Conservation (phyloP, 2,329 filamentous ascomycete genomes). For the Myriosclerotinia scirpicola region DNA sequence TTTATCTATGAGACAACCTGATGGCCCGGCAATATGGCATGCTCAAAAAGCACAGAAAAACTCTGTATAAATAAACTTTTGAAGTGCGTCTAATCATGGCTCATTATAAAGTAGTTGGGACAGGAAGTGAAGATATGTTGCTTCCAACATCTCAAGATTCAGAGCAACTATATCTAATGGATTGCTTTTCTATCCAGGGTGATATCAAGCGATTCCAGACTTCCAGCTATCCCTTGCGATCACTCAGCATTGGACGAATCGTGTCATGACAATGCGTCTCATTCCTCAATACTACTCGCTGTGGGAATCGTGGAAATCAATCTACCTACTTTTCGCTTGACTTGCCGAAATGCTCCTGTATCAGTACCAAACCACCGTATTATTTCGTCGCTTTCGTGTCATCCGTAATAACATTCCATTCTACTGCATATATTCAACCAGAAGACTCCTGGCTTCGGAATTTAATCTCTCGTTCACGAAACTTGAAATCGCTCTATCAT, state of each 20-base stretch:
- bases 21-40: not conserved
- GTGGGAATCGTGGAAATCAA: constrained; percentile 23
- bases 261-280: constrained; percentile 10
- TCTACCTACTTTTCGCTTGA: constrained; percentile 23
- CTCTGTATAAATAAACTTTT: no score
- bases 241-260: not conserved
- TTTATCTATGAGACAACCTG: not conserved
- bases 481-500: constrained; percentile 66
- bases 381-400: constrained; percentile 20
- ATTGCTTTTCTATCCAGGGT: not conserved
- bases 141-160: constrained; percentile 6
- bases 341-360: constrained; percentile 22
- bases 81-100: not conserved
- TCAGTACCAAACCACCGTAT: constrained; percentile 18
- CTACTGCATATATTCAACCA: constrained; percentile 49
- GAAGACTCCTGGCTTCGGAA: constrained; percentile 53
- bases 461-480: constrained; percentile 73
- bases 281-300: constrained; percentile 21
- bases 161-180: constrained; percentile 2
- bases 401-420: constrained; percentile 11
- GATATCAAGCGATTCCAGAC: not conserved
- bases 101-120: not conserved
- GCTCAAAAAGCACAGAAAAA: no score
- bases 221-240: not conserved
- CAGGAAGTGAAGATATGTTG: not conserved